A percentile compares a stretch with the other conserved stretches of the same genome.
Conservation (phyloP, 2,329 filamentous ascomycete species). For the Trichocomaceae sp. region DNA sequence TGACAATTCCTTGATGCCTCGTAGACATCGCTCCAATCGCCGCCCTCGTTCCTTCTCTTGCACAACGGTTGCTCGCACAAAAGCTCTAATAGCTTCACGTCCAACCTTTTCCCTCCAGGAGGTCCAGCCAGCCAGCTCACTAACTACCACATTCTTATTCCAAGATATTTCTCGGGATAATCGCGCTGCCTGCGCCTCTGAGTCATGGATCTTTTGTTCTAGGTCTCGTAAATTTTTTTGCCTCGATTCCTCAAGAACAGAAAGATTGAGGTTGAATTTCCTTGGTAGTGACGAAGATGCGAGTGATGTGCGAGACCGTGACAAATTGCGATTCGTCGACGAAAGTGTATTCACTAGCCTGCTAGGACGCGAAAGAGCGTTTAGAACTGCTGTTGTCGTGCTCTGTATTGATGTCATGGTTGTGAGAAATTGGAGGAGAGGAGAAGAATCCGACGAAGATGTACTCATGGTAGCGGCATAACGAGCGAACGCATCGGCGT, state of each 20-base stretch:
- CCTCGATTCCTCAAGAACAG: conserved; percentile 71
- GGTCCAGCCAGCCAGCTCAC: conserved; percentile 89
- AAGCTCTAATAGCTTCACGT: conserved; percentile 63
- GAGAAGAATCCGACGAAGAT: conserved; percentile 61
- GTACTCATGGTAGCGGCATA: conserved; percentile 61
- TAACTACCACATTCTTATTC: conserved; percentile 87
- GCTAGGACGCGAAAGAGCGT: conserved; percentile 70
- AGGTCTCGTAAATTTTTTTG: conserved; percentile 76
- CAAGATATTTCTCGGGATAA: conserved; percentile 79
- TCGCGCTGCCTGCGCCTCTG: conserved; percentile 62
- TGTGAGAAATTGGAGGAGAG: conserved; percentile 66
- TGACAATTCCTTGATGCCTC: conserved; percentile 45
- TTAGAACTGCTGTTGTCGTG: conserved; percentile 74
- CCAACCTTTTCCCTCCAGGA: conserved; percentile 77
- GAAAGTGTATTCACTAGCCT: conserved; percentile 70
- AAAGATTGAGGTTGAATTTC: conserved; percentile 43
- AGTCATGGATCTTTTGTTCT: conserved; percentile 68
- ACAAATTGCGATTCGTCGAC: conserved; percentile 66
- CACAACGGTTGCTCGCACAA: conserved; percentile 72
- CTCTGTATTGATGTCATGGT: conserved; percentile 73
- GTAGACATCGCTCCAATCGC: conserved; percentile 70
- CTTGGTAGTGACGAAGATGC: conserved; percentile 48
- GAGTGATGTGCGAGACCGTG: conserved; percentile 71
- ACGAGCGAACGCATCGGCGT: conserved; percentile 64
- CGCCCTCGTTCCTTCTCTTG: conserved; percentile 72